Evolutionary conservation across 225 moss, liverwort and hornwort genomes (phyloP).

Genomic region (Pleurozium schreberi): DNA sequence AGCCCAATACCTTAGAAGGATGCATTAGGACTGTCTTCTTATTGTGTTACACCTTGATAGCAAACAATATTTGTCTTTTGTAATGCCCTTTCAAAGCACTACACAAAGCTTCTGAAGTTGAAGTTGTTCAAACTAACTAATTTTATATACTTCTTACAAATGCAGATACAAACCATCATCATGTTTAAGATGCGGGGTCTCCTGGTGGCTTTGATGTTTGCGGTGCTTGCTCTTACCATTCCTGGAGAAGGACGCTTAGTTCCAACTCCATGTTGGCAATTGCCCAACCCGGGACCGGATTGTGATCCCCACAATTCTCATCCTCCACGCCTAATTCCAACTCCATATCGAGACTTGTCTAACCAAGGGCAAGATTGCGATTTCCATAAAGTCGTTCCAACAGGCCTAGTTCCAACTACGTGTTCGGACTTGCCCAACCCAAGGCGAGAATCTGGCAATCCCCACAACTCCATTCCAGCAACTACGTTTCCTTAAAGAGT

Average conservation of each 20-base stretch:
- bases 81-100: not conserved
- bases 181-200: not conserved
- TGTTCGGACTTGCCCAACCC: not conserved
- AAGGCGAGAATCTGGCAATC: not conserved
- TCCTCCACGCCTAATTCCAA: not conserved
- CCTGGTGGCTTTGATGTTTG: not conserved
- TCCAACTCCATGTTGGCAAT: not conserved
- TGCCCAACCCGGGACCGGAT: not conserved
- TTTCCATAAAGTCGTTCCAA: not conserved
- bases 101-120: not conserved
- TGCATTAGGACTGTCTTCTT: not conserved
- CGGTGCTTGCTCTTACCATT: not conserved
- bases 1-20: not conserved
- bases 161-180: not conserved
- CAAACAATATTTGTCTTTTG: rapidly evolving
- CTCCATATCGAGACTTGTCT: not conserved
- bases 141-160: not conserved
- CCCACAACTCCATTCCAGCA: not conserved
- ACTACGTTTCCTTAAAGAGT: not conserved
- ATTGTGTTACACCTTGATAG: not conserved
- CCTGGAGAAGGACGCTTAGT: not conserved
- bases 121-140: too few species aligned
- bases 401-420: not conserved
- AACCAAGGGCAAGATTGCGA: not conserved
- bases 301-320: not conserved